Percentiles rank a stretch among this genome's conserved stretches.
Evolutionary conservation across 2,329 filamentous ascomycete genomes (phyloP).

Genomic region (Aplosporella prunicola): DNA sequence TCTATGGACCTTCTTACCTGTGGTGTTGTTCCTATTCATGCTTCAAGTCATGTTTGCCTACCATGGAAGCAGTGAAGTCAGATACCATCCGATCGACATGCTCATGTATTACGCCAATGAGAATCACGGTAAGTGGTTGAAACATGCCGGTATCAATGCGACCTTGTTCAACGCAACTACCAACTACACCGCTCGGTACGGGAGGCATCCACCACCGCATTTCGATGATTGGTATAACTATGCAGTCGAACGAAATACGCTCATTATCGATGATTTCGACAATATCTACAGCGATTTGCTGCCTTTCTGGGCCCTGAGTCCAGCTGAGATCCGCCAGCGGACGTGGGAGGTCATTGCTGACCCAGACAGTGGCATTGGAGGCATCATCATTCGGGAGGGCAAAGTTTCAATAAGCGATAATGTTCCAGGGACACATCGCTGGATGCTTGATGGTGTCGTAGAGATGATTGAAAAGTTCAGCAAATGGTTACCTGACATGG

Average conservation of each 20-base stretch:
- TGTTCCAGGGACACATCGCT: conserved; percentile 46
- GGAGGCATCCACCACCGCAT: conserved; percentile 47
- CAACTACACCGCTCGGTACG: conserved; percentile 44
- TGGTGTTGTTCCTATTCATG: conserved; percentile 34
- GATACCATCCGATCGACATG: conserved; percentile 46
- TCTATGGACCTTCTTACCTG: conserved; percentile 11
- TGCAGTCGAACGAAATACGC: conserved; percentile 41
- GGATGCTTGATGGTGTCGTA: conserved; percentile 48
- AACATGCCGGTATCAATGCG: conserved; percentile 38
- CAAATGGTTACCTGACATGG: conserved; percentile 51
- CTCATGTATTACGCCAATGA: conserved; percentile 42
- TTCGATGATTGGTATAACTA: conserved; percentile 53
- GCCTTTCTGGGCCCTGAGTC: conserved; percentile 45
- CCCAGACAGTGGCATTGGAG: conserved; percentile 47
- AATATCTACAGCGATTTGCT: conserved; percentile 48
- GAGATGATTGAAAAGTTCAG: conserved; percentile 47
- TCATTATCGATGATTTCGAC: conserved; percentile 52
- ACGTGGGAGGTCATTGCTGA: conserved; percentile 46
- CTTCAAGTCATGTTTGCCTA: conserved; percentile 32
- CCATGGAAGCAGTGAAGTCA: conserved; percentile 28
- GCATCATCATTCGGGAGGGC: conserved; percentile 46
- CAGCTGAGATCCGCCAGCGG: conserved; percentile 41
- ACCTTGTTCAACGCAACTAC: conserved; percentile 41
- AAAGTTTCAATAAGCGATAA: conserved; percentile 40
- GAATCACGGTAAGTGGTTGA: conserved; percentile 41